Evolutionary conservation across 2,329 filamentous ascomycete genomes (phyloP).

Genomic region (Diaporthe sp.): DNA sequence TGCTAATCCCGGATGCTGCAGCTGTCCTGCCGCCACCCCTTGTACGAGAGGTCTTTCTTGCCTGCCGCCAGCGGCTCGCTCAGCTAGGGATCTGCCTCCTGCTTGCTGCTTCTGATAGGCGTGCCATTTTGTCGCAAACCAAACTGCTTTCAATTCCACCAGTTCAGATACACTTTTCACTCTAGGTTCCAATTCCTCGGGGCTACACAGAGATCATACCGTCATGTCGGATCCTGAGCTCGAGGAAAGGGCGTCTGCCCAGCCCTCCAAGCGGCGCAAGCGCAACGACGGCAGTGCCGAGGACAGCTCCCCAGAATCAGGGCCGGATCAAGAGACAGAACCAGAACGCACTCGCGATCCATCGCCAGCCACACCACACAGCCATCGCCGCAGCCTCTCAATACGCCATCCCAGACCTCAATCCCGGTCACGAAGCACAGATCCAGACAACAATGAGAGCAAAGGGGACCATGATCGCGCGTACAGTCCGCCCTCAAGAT

Average conservation of each 20-base stretch:
- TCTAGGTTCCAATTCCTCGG: neutral
- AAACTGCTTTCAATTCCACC: neutral
- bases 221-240: slow-evolving; percentile 18
- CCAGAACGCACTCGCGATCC: slow-evolving; percentile 32
- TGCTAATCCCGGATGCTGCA: slow-evolving; percentile 5
- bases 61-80: slow-evolving; percentile 1
- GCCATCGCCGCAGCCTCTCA: slow-evolving; percentile 44
- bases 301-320: slow-evolving; percentile 60
- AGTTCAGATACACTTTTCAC: neutral
- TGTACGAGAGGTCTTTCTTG: neutral
- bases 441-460: slow-evolving; percentile 34
- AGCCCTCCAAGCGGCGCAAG: slow-evolving; percentile 58
- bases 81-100: neutral
- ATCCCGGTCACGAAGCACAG: slow-evolving; percentile 45
- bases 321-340: slow-evolving; percentile 47
- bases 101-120: neutral
- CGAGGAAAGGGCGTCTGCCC: slow-evolving; percentile 43
- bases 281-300: slow-evolving; percentile 57
- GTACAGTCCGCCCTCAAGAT: slow-evolving; percentile 45
- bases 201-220: neutral
- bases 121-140: slow-evolving; percentile 4
- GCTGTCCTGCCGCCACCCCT: neutral
- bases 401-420: slow-evolving; percentile 46
- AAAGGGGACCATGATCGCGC: slow-evolving; percentile 35
- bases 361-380: slow-evolving; percentile 25